Conservation (phyloP, 352 stramenopile species). For the Thraustotheca clavata region DNA sequence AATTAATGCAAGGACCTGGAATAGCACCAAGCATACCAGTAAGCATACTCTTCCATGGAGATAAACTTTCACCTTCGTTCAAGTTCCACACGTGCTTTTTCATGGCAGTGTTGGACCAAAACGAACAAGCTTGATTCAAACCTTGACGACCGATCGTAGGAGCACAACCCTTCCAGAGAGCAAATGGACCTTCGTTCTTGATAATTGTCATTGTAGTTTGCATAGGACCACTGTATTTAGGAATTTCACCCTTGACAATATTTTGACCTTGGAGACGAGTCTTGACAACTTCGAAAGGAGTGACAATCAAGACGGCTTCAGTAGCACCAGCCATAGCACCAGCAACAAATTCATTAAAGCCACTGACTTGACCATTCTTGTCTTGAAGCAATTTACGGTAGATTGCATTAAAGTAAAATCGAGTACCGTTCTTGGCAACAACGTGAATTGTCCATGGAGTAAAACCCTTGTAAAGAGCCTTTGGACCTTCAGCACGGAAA, state of each 20-base stretch:
- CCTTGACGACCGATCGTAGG: constrained; percentile 97
- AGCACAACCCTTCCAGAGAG: constrained; percentile 93
- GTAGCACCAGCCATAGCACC: constrained; percentile 91
- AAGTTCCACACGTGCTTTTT: constrained; percentile 82
- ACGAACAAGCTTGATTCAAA: constrained; percentile 97
- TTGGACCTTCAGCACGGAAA: constrained; percentile 57
- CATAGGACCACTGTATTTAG: constrained; percentile 83
- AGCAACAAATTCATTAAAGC: constrained; percentile 75
- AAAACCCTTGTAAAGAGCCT: constrained; percentile 83
- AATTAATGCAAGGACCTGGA: constrained; percentile 83
- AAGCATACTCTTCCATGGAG: constrained; percentile 91
- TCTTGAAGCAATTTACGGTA: constrained; percentile 69
- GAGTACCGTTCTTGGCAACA: constrained; percentile 85
- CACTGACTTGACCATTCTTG: constrained; percentile 72
- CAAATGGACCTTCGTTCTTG: constrained; percentile 88
- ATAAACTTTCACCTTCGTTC: constrained; percentile 79
- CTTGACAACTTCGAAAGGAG: constrained; percentile 98
- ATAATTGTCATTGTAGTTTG: constrained; percentile 91
- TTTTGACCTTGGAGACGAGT: constrained; percentile 94
- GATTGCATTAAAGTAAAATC: constrained; percentile 85
- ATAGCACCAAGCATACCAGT: constrained; percentile 87
- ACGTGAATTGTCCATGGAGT: constrained; percentile 85
- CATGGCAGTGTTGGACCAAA: constrained; percentile 95
- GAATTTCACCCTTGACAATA: constrained; percentile 62
- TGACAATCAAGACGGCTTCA: constrained; percentile 95